These are phyloP conservation scores for Pestalotiopsis sp. DNA, from an alignment of 2,329 filamentous ascomycete genomes.

Conservation along the genomic window DNA sequence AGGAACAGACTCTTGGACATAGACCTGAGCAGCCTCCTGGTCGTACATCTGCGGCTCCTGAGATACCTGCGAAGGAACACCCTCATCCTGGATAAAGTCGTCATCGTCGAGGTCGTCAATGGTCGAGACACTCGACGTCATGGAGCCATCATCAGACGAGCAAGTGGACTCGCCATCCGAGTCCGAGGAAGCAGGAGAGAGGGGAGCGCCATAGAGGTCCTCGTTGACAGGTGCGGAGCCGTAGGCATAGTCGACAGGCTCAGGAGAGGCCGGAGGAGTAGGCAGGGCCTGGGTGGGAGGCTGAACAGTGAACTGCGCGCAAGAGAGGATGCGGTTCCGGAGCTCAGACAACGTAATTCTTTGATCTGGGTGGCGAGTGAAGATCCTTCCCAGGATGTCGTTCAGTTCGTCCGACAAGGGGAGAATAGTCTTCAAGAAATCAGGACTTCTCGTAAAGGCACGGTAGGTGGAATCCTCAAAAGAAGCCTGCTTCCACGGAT, in stretches of 20 bases:
- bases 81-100: constrained; percentile 49
- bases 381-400: constrained; percentile 82
- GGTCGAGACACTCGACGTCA: constrained; percentile 56
- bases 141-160: constrained; percentile 58
- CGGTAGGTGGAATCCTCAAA: constrained; percentile 93
- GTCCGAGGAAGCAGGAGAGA: constrained; percentile 52
- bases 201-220: constrained; percentile 44
- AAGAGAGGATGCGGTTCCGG: constrained; percentile 74
- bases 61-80: constrained; percentile 33
- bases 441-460: constrained; percentile 81
- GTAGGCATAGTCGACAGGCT: constrained; percentile 49
- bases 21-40: constrained; percentile 47
- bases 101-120: constrained; percentile 54
- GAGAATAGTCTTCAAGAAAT: constrained; percentile 90
- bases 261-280: constrained; percentile 45
- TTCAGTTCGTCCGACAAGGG: constrained; percentile 90
- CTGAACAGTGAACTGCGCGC: constrained; percentile 70
- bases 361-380: constrained; percentile 81
- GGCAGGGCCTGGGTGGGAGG: constrained; percentile 35
- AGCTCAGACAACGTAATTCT: constrained; percentile 83
- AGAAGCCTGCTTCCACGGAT: constrained; percentile 97
- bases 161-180: constrained; percentile 44
- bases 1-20: constrained; percentile 50
- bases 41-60: constrained; percentile 46
- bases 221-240: constrained; percentile 50